phyloP scores from a whole-genome alignment of 2,329 filamentous ascomycete species.

The Xylaria sp. region DNA sequence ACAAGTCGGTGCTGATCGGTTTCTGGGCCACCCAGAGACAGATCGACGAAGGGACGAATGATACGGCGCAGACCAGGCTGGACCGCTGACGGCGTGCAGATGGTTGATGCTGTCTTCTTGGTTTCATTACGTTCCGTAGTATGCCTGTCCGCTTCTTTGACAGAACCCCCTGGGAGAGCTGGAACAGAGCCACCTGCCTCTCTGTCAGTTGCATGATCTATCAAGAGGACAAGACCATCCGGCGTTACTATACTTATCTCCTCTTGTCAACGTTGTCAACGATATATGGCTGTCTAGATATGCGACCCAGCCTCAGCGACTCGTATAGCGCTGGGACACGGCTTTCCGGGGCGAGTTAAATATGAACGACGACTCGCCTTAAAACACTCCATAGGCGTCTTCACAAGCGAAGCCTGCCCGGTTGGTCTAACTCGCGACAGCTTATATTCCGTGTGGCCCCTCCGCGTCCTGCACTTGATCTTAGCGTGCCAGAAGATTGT shows the following conservation, averaged over 20 bases:
- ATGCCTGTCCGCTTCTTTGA: conserved; percentile 14
- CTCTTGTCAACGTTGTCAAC: conserved; percentile 3
- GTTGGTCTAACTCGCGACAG: conserved; percentile 2
- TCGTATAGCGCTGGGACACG: conserved; percentile 12
- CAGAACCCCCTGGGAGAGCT: neutral
- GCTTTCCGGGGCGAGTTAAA: conserved; percentile 7
- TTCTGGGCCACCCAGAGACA: conserved; percentile 8
- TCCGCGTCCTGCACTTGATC: conserved; percentile 3
- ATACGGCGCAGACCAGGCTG: conserved; percentile 9
- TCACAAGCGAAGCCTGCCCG: conserved; percentile 6
- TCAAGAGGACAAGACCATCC: conserved; percentile 6
- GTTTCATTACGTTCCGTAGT: conserved; percentile 19
- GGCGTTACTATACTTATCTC: conserved; percentile 25
- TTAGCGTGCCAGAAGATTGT: conserved; percentile 1
- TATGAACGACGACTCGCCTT: conserved; percentile 10
- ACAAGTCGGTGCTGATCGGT: conserved; percentile 8
- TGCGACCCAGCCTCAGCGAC: conserved; percentile 1
- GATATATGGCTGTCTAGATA: conserved; percentile 3
- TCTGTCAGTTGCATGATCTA: conserved; percentile 12
- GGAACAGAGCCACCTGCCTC: conserved; percentile 10
- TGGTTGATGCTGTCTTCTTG: conserved; percentile 8
- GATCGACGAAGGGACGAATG: conserved; percentile 13
- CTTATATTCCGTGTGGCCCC: conserved; percentile 16
- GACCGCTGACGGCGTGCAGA: conserved; percentile 13
- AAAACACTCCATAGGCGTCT: conserved; percentile 9